Base-by-base conservation (phyloP, 2,329 filamentous ascomycete species). In the Pestalotiopsis fici region DNA sequence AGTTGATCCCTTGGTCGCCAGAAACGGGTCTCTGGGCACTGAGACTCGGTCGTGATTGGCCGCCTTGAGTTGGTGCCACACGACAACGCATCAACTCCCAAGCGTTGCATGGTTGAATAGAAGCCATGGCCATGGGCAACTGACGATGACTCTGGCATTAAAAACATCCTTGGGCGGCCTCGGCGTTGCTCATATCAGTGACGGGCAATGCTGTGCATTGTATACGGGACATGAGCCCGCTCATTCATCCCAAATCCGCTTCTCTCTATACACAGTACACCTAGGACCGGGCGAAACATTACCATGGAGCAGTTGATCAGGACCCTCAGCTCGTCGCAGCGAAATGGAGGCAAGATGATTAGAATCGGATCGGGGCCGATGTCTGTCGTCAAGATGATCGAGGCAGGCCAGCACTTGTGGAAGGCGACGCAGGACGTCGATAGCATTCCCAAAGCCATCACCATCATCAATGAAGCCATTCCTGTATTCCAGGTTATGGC, bases 401-500 rank as follows among this genome's bases (percentile, higher is more conserved):
- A 62, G 37, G 59, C 59, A 2, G 59, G 59, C 21, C 37, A 43
- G 3, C 59, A 62, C 37, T 23, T 62, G 13, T 62, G 59, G 59
- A 62, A 47, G 28, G 59, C 59, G 15, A 62, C 25, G n/a, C 35
- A 62, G 39, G 59, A 62, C n/a, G 21, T 50, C 15, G 59, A 43
- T n/a, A 62, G 59, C 39, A 31, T 62, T 12, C 59, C 59, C 7
- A 43, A 62, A 21, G 59, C 59, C 15, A 43, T 62, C 35, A 50
- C 18, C 37, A 50, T 50, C 23, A 47, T 62, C 39, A 43, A 62
- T n/a, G 59, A 62, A 37, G 37, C 59, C 18, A 73, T 79, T 1
- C 78, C 78, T 0, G 71, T 76, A 25, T 78, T 80, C 69, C 78
- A 79, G 59, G 73, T 79, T 11, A 73, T 79, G 71, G 77, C 73